Percentiles rank a stretch among this genome's conserved stretches.
Conservation (phyloP, 208 protist species). For the Wallacemonas rigidus region DNA sequence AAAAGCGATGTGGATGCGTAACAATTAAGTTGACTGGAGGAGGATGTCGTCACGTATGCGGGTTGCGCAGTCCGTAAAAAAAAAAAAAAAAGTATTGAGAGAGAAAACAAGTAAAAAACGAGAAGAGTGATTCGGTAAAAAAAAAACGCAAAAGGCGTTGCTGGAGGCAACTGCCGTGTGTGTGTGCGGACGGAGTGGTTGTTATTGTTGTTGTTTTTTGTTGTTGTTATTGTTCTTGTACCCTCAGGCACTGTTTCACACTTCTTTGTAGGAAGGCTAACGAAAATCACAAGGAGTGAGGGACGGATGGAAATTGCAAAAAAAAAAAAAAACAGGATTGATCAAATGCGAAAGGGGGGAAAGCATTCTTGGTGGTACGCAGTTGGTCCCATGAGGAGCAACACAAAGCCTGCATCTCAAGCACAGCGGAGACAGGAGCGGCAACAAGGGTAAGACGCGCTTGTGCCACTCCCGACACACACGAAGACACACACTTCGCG, state of each 20-base stretch:
- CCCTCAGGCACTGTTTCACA: too few relatives aligned
- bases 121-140: neutral
- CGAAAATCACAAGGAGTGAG: too few relatives aligned
- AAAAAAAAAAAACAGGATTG: conserved; percentile 19
- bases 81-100: neutral
- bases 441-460: too few relatives aligned
- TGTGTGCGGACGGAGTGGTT: neutral
- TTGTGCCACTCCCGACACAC: too few relatives aligned
- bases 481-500: too few relatives aligned
- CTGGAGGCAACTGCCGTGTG: neutral
- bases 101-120: neutral
- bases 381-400: too few relatives aligned
- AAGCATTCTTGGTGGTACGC: too few relatives aligned
- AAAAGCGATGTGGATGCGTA: neutral
- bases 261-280: too few relatives aligned
- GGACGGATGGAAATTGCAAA: neutral
- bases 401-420: too few relatives aligned
- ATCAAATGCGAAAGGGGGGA: neutral
- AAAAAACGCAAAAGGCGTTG: neutral
- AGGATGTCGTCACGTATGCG: too few relatives aligned
- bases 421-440: too few relatives aligned
- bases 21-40: neutral
- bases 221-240: too few relatives aligned
- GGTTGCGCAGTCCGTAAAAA: neutral
- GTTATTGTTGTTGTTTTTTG: conserved; percentile 19